Evolutionary conservation across 2,329 filamentous ascomycete species (phyloP).

Genomic region (Cadophora malorum): DNA sequence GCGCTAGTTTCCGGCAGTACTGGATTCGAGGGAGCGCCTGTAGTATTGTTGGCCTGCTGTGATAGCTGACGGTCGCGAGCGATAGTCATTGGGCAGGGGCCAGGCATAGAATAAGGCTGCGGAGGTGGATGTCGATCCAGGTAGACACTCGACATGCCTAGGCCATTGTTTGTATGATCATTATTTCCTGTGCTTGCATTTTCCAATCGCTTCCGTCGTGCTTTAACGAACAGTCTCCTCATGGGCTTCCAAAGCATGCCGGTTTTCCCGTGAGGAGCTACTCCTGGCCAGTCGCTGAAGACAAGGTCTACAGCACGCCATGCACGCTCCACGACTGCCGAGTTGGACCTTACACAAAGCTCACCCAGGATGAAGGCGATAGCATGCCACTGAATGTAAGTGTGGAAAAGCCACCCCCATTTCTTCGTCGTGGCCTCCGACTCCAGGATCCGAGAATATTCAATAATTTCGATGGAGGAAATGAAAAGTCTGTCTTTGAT

Average conservation of each 20-base stretch:
- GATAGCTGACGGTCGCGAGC: slow-evolving; percentile 24
- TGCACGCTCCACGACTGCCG: slow-evolving; percentile 48
- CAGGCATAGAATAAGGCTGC: slow-evolving; percentile 14
- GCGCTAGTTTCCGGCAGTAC: slow-evolving; percentile 10
- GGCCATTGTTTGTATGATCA: slow-evolving; percentile 18
- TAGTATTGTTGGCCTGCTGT: slow-evolving; percentile 8
- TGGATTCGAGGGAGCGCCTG: slow-evolving; percentile 12
- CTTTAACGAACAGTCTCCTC: slow-evolving; percentile 64
- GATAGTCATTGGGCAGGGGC: slow-evolving; percentile 24
- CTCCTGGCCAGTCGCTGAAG: slow-evolving; percentile 39
- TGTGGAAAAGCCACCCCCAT: slow-evolving; percentile 50
- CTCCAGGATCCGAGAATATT: slow-evolving; percentile 50
- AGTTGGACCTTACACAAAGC: slow-evolving; percentile 46
- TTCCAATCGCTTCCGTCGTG: slow-evolving; percentile 57
- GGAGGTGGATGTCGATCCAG: slow-evolving; percentile 22
- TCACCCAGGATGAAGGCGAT: slow-evolving; percentile 52
- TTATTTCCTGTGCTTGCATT: slow-evolving; percentile 48
- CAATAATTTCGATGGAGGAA: slow-evolving; percentile 49
- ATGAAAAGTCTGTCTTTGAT: slow-evolving; percentile 48
- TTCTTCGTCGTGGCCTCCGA: slow-evolving; percentile 47
- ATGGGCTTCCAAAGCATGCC: slow-evolving; percentile 70
- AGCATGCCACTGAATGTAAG: slow-evolving; percentile 53
- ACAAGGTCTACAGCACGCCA: slow-evolving; percentile 49
- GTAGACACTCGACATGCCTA: slow-evolving; percentile 28
- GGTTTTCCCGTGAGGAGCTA: slow-evolving; percentile 48